Conservation (phyloP, 192 early-diverging fungal species). For the Backusella circina region DNA sequence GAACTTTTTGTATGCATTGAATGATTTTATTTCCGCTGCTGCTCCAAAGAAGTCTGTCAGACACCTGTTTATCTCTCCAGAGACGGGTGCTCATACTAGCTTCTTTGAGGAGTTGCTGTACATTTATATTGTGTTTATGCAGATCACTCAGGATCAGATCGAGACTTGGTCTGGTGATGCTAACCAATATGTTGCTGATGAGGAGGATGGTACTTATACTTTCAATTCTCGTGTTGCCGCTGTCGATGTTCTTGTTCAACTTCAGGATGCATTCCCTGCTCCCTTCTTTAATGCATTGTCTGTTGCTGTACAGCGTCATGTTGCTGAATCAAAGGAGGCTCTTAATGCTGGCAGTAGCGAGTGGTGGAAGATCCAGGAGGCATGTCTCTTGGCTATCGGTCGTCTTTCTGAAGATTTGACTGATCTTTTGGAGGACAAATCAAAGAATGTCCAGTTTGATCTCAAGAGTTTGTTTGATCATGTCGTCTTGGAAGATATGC, state of each 20-base stretch:
- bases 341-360: conserved; percentile 45
- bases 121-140: conserved; percentile 65
- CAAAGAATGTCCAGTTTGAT: conserved; percentile 53
- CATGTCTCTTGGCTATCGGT: conserved; percentile 77
- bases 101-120: conserved; percentile 58
- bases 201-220: conserved; percentile 83
- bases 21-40: conserved; percentile 65
- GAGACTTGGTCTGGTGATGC: conserved; percentile 83
- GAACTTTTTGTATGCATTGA: conserved; percentile 59
- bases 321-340: conserved; percentile 47
- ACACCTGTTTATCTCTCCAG: conserved; percentile 43
- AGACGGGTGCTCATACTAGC: conserved; percentile 30
- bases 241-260: conserved; percentile 60
- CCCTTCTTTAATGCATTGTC: conserved; percentile 52
- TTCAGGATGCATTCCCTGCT: conserved; percentile 26
- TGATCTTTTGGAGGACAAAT: conserved; percentile 45
- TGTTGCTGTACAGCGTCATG: conserved; percentile 45
- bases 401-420: conserved; percentile 55
- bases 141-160: conserved; percentile 76
- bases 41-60: conserved; percentile 51
- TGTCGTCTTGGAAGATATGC: conserved; percentile 73
- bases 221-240: conserved; percentile 86
- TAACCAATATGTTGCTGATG: conserved; percentile 88
- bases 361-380: conserved; percentile 90
- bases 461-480: conserved; percentile 76